These are phyloP conservation scores for Solanum lycopersicoides DNA, from an alignment of 257 asterid genomes.

Conservation along the genomic window DNA sequence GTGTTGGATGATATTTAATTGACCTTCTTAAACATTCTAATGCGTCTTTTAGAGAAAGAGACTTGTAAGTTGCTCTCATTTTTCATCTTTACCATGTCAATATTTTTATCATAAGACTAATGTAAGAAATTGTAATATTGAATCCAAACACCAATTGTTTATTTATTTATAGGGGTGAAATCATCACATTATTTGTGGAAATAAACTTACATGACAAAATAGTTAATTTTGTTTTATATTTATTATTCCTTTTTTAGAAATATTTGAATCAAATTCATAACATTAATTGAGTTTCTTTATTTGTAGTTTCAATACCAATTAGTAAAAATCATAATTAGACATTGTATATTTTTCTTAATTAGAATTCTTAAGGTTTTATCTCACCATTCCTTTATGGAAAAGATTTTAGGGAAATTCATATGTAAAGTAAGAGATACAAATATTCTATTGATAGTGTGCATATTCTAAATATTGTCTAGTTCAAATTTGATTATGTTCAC, in stretches of 20 bases:
- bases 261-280: background rate
- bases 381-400: background rate
- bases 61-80: too few species aligned
- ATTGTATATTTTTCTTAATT: background rate
- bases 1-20: too few species aligned
- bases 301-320: background rate
- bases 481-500: background rate
- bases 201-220: background rate
- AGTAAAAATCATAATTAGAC: background rate
- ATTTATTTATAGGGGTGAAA: too few species aligned
- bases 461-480: too few species aligned
- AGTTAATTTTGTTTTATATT: background rate
- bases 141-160: too few species aligned
- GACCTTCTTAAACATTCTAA: too few species aligned
- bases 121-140: too few species aligned
- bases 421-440: background rate
- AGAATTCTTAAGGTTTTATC: background rate
- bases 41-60: too few species aligned
- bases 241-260: background rate
- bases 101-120: too few species aligned
- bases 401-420: background rate
- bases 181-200: background rate
- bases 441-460: background rate
- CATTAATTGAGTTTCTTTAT: background rate
- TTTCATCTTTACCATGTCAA: too few species aligned